A percentile compares a stretch with the other conserved stretches of the same genome.
phyloP scores from a whole-genome alignment of 2,329 filamentous ascomycete genomes.

The Didymella pinodella region DNA sequence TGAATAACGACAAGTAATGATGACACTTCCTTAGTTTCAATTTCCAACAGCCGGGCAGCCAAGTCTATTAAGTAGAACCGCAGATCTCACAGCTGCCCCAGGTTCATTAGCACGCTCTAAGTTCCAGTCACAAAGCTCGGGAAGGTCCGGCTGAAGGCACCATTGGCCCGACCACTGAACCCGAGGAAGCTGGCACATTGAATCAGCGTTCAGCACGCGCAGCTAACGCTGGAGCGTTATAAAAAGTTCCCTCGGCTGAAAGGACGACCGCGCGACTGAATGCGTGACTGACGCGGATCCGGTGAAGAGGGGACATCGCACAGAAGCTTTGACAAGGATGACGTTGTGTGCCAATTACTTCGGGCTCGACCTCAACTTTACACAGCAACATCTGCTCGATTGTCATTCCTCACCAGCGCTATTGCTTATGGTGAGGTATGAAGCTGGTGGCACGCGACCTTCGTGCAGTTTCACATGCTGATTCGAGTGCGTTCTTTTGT shows the following conservation, averaged over 20 bases:
- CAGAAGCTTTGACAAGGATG: constrained; percentile 35
- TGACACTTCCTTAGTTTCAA: constrained; percentile 28
- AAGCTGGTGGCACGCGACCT: constrained; percentile 31
- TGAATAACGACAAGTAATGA: constrained; percentile 31
- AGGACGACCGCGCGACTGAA: constrained; percentile 31
- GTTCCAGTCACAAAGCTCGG: constrained; percentile 37
- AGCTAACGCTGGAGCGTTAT: constrained; percentile 22
- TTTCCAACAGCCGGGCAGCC: constrained; percentile 26
- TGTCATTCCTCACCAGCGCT: neutral
- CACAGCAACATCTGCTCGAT: neutral
- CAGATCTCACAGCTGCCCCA: constrained; percentile 28
- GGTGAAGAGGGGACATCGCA: constrained; percentile 35
- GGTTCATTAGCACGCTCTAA: constrained; percentile 26
- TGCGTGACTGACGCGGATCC: constrained; percentile 20
- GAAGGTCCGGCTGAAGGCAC: constrained; percentile 44
- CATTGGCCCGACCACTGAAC: constrained; percentile 46
- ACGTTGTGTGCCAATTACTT: constrained; percentile 48
- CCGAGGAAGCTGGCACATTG: constrained; percentile 38
- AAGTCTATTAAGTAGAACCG: constrained; percentile 43
- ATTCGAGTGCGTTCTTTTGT: constrained; percentile 21
- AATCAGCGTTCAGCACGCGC: constrained; percentile 24
- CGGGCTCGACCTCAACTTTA: constrained; percentile 17
- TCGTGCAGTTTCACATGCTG: constrained; percentile 43
- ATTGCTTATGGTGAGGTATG: neutral
- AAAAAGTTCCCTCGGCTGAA: constrained; percentile 45